Evolutionary conservation across 257 asterid species (phyloP), one percentile per base, ranked within the genome.

Genomic region (Lavandula angustifolia): DNA sequence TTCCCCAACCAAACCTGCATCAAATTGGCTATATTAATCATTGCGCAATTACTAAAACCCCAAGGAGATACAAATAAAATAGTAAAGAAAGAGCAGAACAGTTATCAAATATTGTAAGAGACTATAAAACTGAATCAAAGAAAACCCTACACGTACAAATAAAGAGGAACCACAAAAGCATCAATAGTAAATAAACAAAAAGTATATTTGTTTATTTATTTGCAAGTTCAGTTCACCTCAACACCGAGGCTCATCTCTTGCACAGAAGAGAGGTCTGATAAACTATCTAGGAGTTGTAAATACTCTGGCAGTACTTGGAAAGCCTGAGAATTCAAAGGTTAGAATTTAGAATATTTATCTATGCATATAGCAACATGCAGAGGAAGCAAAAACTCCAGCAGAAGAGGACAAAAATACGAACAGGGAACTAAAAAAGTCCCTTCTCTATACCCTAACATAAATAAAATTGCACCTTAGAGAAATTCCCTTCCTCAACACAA

Each of bases 1-100:
- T 81, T 86, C 71, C 96, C 97, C 78, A 94, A 73, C 98, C 97
- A 90, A 76, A 81, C 95, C 99, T 94, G 91, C 78, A 84, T 56
- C 38, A 58, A 11, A 51, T 64, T 60, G 44, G 67, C 65, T 13
- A 60, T 42, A 22, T 42, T 7, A 58, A 70, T 54, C 44, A 37
- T 55, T 66, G 54, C 43, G 56, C 41, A 33, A 51, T 60, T 7
- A 38, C 6, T 35, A 50, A 31, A 42, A 67, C 31, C 47, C 62
- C 61, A 44, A 17, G 57, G 60, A 55, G 18, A 67, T 18, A 43
- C 44, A 59, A 44, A 31, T 35, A 41, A 10, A 50, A 22, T 27
- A 7, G 10, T 6, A 9, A 8, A 18, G 3, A 9, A 3, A 52
- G 4, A 9, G 57, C 42, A 31, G 41, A 31, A 3, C 40, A 41